These are phyloP conservation scores for Boletus rubescentipes DNA, from an alignment of 768 basidiomycete species.

Conservation along the genomic window DNA sequence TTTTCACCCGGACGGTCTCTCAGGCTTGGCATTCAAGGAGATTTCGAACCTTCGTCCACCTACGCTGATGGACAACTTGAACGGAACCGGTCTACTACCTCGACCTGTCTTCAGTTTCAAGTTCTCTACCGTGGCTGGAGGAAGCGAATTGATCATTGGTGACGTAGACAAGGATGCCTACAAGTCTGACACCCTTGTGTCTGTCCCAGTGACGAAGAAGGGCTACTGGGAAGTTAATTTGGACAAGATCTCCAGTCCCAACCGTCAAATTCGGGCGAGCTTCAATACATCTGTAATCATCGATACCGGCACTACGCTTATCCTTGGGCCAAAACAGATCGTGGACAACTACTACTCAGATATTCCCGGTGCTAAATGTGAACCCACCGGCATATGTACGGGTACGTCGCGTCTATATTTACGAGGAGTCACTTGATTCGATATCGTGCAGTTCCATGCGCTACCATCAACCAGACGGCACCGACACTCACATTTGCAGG, in stretches of 20 bases:
- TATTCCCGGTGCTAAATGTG: conserved; percentile 23
- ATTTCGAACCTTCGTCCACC: conserved; percentile 33
- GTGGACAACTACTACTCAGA: conserved; percentile 25
- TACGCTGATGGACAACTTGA: conserved; percentile 44
- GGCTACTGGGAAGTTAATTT: conserved; percentile 39
- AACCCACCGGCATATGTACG: conserved; percentile 31
- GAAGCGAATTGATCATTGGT: conserved; percentile 20
- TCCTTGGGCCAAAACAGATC: conserved; percentile 13
- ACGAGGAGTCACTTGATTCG: neutral
- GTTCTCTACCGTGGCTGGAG: conserved; percentile 30
- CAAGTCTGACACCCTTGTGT: conserved; percentile 44
- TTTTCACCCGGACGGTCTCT: conserved; percentile 33
- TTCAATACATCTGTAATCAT: conserved; percentile 24
- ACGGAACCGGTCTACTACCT: conserved; percentile 26
- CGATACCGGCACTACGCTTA: conserved; percentile 32
- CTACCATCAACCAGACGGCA: conserved; percentile 16
- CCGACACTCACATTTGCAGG: conserved; percentile 36
- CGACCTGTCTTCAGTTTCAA: conserved; percentile 44
- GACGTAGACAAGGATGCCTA: conserved; percentile 48
- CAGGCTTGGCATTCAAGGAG: conserved; percentile 40
- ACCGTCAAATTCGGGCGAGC: neutral
- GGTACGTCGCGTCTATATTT: conserved; percentile 8
- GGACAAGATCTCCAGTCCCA: neutral
- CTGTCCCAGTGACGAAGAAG: conserved; percentile 23
- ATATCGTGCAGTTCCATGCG: conserved; percentile 16